phyloP scores from a whole-genome alignment of 129 eudicot species.

The Sambucus nigra region DNA sequence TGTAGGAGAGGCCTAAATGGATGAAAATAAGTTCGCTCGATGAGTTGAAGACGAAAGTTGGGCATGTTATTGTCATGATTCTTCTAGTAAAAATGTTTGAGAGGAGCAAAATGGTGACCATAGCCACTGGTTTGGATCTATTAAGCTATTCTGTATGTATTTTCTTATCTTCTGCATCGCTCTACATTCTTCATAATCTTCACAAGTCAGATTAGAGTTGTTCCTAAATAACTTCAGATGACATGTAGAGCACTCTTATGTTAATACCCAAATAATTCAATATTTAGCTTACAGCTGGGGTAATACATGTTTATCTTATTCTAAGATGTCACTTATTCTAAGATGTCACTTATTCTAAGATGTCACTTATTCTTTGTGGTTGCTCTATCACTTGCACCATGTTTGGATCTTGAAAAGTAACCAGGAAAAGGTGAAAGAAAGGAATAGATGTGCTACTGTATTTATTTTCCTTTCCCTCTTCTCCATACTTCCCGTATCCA shows the following conservation, averaged over 20 bases:
- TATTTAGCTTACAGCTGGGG: background rate
- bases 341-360: too few species aligned
- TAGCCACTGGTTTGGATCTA: slow-evolving; percentile 85
- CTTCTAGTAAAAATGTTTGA: slow-evolving; percentile 99
- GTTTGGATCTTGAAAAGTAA: too few species aligned
- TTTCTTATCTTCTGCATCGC: slow-evolving; percentile 88
- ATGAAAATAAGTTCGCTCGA: slow-evolving; percentile 96
- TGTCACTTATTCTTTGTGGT: background rate
- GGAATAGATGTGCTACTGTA: too few species aligned
- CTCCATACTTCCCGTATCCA: too few species aligned
- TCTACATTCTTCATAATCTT: slow-evolving; percentile 92
- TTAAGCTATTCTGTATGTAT: slow-evolving; percentile 81
- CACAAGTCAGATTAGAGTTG: slow-evolving; percentile 35
- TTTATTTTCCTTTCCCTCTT: background rate
- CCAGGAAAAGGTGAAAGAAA: too few species aligned
- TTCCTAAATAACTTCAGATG: slow-evolving; percentile 7
- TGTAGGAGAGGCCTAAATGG: slow-evolving; percentile 93
- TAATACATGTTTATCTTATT: background rate
- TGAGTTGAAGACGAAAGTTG: slow-evolving; percentile 89
- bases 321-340: background rate
- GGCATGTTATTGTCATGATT: slow-evolving; percentile 98
- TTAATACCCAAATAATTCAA: background rate
- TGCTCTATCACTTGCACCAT: too few species aligned
- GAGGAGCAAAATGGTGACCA: slow-evolving; percentile 96
- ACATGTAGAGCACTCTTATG: background rate